Evolutionary conservation across 495 filamentous ascomycete species (phyloP).

Genomic region (Tuber melanosporum): DNA sequence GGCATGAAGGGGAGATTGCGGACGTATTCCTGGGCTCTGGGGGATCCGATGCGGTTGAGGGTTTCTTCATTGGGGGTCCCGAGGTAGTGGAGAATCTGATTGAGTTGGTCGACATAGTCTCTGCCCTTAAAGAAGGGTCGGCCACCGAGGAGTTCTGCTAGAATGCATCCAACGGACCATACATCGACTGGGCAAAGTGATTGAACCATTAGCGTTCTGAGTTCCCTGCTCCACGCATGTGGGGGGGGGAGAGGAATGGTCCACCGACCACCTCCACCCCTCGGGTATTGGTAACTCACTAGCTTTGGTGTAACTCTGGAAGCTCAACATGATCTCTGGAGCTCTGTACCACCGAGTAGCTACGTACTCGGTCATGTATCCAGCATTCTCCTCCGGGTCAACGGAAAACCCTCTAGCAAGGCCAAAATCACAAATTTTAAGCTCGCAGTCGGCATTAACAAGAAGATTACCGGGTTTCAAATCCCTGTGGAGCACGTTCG

Average conservation of each 20-base stretch:
- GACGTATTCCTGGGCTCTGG: slow-evolving; percentile 95
- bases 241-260: slow-evolving; percentile 1
- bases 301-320: slow-evolving; percentile 99
- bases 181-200: slow-evolving; percentile 54
- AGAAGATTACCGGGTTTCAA: slow-evolving; percentile 94
- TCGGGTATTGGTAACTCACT: slow-evolving; percentile 57
- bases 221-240: not conserved
- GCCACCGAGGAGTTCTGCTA: slow-evolving; percentile 91
- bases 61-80: slow-evolving; percentile 96
- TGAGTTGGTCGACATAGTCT: slow-evolving; percentile 98
- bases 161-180: slow-evolving; percentile 97
- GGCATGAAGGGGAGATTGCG: slow-evolving; percentile 95
- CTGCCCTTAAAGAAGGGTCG: slow-evolving; percentile 98
- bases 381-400: slow-evolving; percentile 95
- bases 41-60: slow-evolving; percentile 85
- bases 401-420: slow-evolving; percentile 92
- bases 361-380: slow-evolving; percentile 99
- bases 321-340: slow-evolving; percentile 98
- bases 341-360: slow-evolving; percentile 98
- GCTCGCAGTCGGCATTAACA: slow-evolving; percentile 96
- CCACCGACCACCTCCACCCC: not conserved
- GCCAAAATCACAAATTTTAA: slow-evolving; percentile 98
- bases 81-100: slow-evolving; percentile 97
- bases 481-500: slow-evolving; percentile 93
- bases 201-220: not conserved